Evolutionary conservation across 2,329 filamentous ascomycete species (phyloP).

Genomic region (Alternaria sp.): DNA sequence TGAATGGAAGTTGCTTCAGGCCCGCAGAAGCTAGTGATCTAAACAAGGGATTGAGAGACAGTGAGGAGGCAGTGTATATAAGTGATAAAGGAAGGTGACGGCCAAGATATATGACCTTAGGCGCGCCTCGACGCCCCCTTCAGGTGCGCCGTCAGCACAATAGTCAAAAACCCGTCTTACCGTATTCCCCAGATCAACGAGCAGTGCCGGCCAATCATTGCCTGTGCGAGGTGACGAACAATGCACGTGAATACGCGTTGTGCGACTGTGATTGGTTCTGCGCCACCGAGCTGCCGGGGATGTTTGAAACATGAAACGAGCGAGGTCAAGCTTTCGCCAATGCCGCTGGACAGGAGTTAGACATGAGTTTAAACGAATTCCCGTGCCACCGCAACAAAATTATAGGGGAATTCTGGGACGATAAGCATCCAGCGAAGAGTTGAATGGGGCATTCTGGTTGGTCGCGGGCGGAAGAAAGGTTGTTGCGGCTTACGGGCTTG

Average conservation of each 20-base stretch:
- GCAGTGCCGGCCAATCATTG: slow-evolving; percentile 19
- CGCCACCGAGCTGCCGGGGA: neutral
- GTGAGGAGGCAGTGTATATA: slow-evolving; percentile 19
- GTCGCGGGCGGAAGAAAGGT: neutral
- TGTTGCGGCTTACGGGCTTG: neutral
- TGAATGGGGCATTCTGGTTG: neutral
- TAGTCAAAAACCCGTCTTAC: neutral
- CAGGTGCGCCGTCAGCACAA: neutral
- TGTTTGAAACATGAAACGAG: slow-evolving; percentile 38
- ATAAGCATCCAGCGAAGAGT: neutral
- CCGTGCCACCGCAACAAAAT: neutral
- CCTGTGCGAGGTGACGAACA: neutral
- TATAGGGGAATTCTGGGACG: neutral
- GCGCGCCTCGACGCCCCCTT: neutral
- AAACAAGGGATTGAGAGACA: slow-evolving; percentile 13
- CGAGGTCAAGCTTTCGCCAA: slow-evolving; percentile 30
- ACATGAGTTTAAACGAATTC: slow-evolving; percentile 3
- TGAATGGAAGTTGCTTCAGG: slow-evolving; percentile 15
- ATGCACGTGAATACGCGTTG: slow-evolving; percentile 18
- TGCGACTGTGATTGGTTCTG: slow-evolving; percentile 23
- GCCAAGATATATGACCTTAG: slow-evolving; percentile 14
- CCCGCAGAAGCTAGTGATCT: slow-evolving; percentile 19
- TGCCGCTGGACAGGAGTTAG: slow-evolving; percentile 1
- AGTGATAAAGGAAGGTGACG: slow-evolving; percentile 2
- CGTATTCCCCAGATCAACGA: neutral